A percentile compares a stretch with the other conserved stretches of the same genome.
Evolutionary conservation across 345 rosid genomes (phyloP).

Genomic region (Microthlaspi erraticum): DNA sequence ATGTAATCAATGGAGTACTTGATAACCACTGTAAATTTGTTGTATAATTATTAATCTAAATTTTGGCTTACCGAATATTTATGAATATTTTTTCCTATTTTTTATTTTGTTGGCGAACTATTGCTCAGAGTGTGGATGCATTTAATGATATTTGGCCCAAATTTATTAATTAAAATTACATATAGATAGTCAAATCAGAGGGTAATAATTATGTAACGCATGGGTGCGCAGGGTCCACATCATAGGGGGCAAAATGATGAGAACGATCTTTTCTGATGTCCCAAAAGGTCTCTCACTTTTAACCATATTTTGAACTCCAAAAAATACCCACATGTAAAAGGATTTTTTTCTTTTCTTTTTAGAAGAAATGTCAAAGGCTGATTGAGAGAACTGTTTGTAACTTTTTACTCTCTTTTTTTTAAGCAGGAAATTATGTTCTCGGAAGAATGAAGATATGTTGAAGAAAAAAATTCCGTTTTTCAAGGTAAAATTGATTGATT

Average conservation of each 20-base stretch:
- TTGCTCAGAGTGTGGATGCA: constrained; percentile 30
- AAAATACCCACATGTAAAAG: background rate
- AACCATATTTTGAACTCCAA: constrained; percentile 6
- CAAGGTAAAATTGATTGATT: constrained; percentile 42
- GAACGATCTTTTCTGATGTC: constrained; percentile 38
- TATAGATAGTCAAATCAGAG: constrained; percentile 39
- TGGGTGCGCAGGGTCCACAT: constrained; percentile 45
- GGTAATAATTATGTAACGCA: constrained; percentile 45
- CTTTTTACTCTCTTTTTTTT: no score
- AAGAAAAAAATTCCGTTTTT: constrained; percentile 29
- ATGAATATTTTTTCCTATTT: background rate
- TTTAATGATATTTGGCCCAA: constrained; percentile 17
- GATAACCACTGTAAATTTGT: background rate
- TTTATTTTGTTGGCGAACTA: background rate
- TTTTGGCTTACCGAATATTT: background rate
- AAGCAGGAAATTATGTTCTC: background rate
- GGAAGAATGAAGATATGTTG: constrained; percentile 17
- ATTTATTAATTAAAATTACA: no score
- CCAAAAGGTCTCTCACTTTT: constrained; percentile 46
- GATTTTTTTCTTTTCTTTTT: background rate
- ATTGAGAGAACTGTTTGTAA: background rate
- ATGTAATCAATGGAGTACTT: background rate
- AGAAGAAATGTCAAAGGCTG: background rate
- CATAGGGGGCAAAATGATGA: constrained; percentile 48
- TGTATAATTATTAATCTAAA: background rate